phyloP scores from a whole-genome alignment of 257 asterid species.

The Solanum appendiculatum region DNA sequence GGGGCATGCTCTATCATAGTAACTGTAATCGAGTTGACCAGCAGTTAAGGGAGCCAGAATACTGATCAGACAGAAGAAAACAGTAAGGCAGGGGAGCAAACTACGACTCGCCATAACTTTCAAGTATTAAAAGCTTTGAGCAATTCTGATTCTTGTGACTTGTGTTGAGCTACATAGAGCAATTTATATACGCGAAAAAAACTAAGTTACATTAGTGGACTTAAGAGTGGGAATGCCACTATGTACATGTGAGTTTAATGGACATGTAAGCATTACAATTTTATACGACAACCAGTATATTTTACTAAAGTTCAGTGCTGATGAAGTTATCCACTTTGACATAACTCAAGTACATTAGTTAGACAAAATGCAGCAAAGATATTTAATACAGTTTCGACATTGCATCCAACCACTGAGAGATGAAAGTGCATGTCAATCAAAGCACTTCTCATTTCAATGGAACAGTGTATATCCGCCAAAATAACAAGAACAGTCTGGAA shows the following conservation, averaged over 20 bases:
- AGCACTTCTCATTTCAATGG: neutral
- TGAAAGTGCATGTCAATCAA: neutral
- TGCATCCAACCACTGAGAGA: neutral
- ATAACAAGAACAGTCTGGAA: neutral
- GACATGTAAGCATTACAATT: conserved; percentile 3
- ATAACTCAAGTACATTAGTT: neutral
- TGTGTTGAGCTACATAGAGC: neutral
- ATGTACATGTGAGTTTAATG: conserved; percentile 24
- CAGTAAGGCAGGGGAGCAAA: neutral
- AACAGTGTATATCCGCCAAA: neutral
- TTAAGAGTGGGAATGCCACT: conserved; percentile 57
- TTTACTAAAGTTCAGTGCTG: conserved; percentile 2
- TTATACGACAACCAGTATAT: neutral
- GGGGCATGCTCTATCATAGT: conserved; percentile 58
- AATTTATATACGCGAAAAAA: conserved; percentile 30
- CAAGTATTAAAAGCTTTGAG: neutral
- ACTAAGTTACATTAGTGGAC: conserved; percentile 16
- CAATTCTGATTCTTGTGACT: neutral
- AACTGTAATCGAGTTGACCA: conserved; percentile 24
- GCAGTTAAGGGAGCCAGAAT: neutral
- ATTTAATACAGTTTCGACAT: neutral
- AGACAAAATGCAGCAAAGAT: neutral
- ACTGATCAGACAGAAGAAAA: conserved; percentile 7
- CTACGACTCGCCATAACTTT: conserved; percentile 21
- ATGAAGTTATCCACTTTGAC: conserved; percentile 15